Base-by-base conservation (phyloP, 31 red algal species). In the Endocladia muricata region DNA sequence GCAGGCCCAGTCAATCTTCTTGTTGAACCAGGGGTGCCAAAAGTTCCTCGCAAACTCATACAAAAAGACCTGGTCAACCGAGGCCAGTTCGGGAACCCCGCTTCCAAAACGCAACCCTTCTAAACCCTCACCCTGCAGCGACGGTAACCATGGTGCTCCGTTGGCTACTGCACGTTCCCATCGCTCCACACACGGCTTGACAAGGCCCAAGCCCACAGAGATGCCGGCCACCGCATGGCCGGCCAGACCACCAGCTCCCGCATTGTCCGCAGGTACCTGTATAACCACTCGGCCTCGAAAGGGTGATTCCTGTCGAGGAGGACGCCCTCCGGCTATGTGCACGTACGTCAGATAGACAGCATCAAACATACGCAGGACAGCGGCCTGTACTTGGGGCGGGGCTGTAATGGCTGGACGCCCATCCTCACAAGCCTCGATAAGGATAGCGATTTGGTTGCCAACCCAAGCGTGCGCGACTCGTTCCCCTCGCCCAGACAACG, bases 11-110 rank as follows among this genome's bases (percentile, higher is more conserved):
- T 58, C 55, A 4, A 58, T 4, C 55, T 58, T 58, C 25, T 4
- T 5, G 13, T 58, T 58, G 25, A 58, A 28, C 6, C 55, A 22
- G 4, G 25, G 55, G 6, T 28, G 55, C 55, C 55, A 58, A 58
- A 58, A 58, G 55, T 58, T 58, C 13, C 55, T 58, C 6, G 55
- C 30, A 22, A 22, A 58, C 13, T 58, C 55, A 15, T 58, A 58
- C 25, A 58, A 58, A 58, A 58, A 58, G 25, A 58, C 55, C 25
- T 58, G 55, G 25, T 58, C 55, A 22, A 58, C 55, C 55, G 25
- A 28, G 25, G 55, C 55, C 55, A 4, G 25, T 28, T 22, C 55
- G 4, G 55, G 55, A 6, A 58, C 55, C 25, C 55, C 55, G 3
- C 3, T 4, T 4, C 55, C 55, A 4, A 58, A 15, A 28, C 55